These are phyloP conservation scores for Nyctanthes arbortristis DNA, from an alignment of 257 asterid genomes.

Conservation along the genomic window DNA sequence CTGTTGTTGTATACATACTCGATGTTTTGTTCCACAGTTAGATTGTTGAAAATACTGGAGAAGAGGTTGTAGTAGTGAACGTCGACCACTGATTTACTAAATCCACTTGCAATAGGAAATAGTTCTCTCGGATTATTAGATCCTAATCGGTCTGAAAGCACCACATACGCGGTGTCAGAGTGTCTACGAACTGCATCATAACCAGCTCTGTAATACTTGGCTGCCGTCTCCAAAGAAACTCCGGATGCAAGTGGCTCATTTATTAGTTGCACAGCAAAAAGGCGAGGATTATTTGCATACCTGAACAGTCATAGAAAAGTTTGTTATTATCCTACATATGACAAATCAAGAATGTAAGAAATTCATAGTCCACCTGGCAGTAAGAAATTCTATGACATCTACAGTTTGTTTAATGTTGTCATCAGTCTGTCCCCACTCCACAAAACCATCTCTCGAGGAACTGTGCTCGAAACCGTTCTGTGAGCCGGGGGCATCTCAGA, in stretches of 20 bases:
- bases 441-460: slow-evolving; percentile 61
- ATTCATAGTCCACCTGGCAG: slow-evolving; percentile 45
- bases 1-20: slow-evolving; percentile 46
- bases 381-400: slow-evolving; percentile 43
- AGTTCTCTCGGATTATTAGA: slow-evolving; percentile 41
- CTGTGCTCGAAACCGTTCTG: slow-evolving; percentile 78
- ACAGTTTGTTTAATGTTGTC: slow-evolving; percentile 60
- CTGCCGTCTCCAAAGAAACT: slow-evolving; percentile 36
- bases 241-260: slow-evolving; percentile 73
- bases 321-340: not conserved
- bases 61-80: slow-evolving; percentile 70
- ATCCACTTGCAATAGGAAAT: slow-evolving; percentile 44
- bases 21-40: slow-evolving; percentile 50
- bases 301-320: slow-evolving; percentile 18
- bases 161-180: slow-evolving; percentile 47
- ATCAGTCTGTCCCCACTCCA: slow-evolving; percentile 68
- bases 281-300: slow-evolving; percentile 56
- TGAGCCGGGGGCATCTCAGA: slow-evolving; percentile 74
- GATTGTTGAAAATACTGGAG: slow-evolving; percentile 17
- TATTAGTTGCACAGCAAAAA: slow-evolving; percentile 61
- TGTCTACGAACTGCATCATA: slow-evolving; percentile 55
- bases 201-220: slow-evolving; percentile 50
- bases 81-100: slow-evolving; percentile 51
- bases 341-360: no score
- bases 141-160: slow-evolving; percentile 61